Percentiles rank a stretch among this genome's conserved stretches.
These are phyloP conservation scores for Alternaria solani DNA, from an alignment of 2,329 filamentous ascomycete genomes.

Conservation along the genomic window DNA sequence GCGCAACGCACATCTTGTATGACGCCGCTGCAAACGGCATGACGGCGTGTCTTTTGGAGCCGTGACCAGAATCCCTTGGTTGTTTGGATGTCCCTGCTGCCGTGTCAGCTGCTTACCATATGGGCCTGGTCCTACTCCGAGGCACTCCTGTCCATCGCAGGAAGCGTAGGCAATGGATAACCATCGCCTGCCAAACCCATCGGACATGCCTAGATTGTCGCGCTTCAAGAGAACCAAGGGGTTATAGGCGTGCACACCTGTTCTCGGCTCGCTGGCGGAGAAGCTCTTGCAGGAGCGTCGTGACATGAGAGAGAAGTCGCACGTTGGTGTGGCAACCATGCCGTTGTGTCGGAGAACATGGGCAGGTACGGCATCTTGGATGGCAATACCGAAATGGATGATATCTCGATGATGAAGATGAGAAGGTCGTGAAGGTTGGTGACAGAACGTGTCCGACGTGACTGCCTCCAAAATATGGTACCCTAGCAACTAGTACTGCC, in stretches of 20 bases:
- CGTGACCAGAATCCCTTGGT: background rate
- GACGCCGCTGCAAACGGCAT: background rate
- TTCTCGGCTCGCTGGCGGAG: background rate
- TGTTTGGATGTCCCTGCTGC: constrained; percentile 1
- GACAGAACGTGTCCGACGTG: constrained; percentile 14
- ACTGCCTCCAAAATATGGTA: constrained; percentile 29
- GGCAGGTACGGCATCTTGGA: background rate
- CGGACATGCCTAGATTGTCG: background rate
- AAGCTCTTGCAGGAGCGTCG: background rate
- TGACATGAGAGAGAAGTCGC: constrained; percentile 1
- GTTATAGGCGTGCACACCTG: background rate
- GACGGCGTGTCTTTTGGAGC: background rate
- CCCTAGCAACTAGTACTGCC: constrained; percentile 32
- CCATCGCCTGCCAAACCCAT: background rate
- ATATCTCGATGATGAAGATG: constrained; percentile 8
- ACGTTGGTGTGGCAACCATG: background rate
- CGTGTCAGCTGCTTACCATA: background rate
- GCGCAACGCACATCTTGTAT: constrained; percentile 4
- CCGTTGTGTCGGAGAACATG: background rate
- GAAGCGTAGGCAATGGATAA: background rate
- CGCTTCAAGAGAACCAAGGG: background rate
- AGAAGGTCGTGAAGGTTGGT: constrained; percentile 10
- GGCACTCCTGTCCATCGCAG: background rate
- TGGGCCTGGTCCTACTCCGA: background rate
- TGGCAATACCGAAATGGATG: constrained; percentile 6